These are phyloP conservation scores for Penicillium sp. DNA, from an alignment of 2,329 filamentous ascomycete species.

Conservation along the genomic window DNA sequence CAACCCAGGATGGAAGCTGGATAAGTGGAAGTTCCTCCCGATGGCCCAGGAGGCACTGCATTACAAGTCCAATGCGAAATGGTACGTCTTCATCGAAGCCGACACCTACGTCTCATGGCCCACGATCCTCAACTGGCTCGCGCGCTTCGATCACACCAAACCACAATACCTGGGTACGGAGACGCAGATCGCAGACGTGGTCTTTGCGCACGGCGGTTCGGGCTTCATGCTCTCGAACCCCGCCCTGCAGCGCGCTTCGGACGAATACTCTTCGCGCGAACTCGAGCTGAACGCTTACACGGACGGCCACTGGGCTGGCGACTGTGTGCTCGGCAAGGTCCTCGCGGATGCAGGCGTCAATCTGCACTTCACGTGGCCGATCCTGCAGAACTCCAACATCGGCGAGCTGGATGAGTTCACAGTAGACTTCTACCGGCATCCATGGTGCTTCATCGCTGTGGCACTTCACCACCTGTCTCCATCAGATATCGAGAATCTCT, in stretches of 20 bases:
- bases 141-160: conserved; percentile 50
- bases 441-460: conserved; percentile 55
- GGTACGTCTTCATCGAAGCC: conserved; percentile 62
- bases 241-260: conserved; percentile 49
- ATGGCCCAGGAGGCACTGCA: conserved; percentile 54
- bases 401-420: conserved; percentile 49
- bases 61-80: conserved; percentile 52
- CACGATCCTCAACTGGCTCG: conserved; percentile 57
- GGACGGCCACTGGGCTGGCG: conserved; percentile 51
- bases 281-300: conserved; percentile 50
- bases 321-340: conserved; percentile 53
- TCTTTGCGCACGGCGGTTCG: conserved; percentile 57
- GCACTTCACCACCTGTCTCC: conserved; percentile 54
- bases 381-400: conserved; percentile 45
- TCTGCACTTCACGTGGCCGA: conserved; percentile 52
- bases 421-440: conserved; percentile 40
- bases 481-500: conserved; percentile 46
- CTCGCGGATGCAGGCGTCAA: conserved; percentile 49
- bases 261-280: conserved; percentile 46
- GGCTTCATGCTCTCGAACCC: conserved; percentile 56
- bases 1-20: conserved; percentile 54
- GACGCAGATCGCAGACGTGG: conserved; percentile 52
- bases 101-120: conserved; percentile 60
- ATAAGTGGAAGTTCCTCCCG: conserved; percentile 62
- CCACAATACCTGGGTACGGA: conserved; percentile 58